A percentile compares a stretch with the other conserved stretches of the same genome.
phyloP scores from a whole-genome alignment of 73 alveolate genomes.

The Urostyla sp. region DNA sequence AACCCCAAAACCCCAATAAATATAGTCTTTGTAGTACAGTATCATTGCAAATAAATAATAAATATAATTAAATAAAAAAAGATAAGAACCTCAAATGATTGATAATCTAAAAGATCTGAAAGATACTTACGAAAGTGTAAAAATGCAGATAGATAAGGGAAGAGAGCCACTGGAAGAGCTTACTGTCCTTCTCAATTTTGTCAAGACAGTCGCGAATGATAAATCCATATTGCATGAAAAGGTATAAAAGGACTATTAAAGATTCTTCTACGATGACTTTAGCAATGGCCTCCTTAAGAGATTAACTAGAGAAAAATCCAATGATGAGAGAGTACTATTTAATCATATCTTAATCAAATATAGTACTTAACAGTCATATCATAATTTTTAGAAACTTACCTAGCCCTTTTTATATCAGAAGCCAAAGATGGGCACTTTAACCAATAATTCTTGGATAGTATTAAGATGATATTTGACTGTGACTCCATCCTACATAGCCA shows the following conservation, averaged over 20 bases:
- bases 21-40: neutral
- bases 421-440: slow-evolving; percentile 21
- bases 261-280: slow-evolving; percentile 38
- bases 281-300: slow-evolving; percentile 23
- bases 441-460: slow-evolving; percentile 53
- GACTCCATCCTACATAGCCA: slow-evolving; percentile 46
- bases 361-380: slow-evolving; percentile 45
- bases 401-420: neutral
- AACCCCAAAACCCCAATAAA: slow-evolving; percentile 23
- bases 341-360: neutral
- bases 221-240: slow-evolving; percentile 5
- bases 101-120: slow-evolving; percentile 52
- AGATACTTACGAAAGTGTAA: slow-evolving; percentile 51
- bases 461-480: slow-evolving; percentile 29
- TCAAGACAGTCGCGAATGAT: slow-evolving; percentile 16
- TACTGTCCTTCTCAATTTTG: neutral
- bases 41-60: neutral
- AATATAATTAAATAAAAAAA: neutral
- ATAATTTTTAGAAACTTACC: slow-evolving; percentile 1
- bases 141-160: neutral
- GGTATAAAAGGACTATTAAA: slow-evolving; percentile 24
- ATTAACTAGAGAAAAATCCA: slow-evolving; percentile 31
- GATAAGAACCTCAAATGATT: slow-evolving; percentile 40
- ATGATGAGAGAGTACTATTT: slow-evolving; percentile 37
- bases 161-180: slow-evolving; percentile 51